Evolutionary conservation across 371 early-diverging fungal species (phyloP), one percentile per base, ranked within the genome.

Genomic region (Smittium culicis): DNA sequence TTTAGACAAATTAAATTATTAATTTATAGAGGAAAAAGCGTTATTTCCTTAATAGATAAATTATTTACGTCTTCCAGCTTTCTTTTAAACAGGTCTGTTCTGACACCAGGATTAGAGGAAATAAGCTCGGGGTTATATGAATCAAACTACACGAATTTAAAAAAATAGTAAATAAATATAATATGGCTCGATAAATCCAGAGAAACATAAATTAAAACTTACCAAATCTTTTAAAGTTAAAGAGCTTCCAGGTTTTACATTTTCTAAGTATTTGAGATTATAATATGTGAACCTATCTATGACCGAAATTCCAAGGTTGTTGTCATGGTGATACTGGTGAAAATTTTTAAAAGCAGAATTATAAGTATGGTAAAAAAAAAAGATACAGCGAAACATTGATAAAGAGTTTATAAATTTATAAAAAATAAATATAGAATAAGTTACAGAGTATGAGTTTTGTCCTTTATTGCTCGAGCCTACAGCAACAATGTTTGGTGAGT

Each of bases 241-340:
- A 5, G 34, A 24, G 54, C 65, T 64, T 64, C 65, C 65, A 1
- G 65, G 65, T 45, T 64, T 64, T 5, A 95, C 79, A 14, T 83
- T 82, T 73, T 97, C 95, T 35, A 96, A 80, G 45, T 88, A 88
- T 66, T 95, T 92, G 56, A 96, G 75, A 67, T 89, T 90, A 69
- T 88, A 93, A 70, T 94, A 93, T 0, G 98, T 98, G 72, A 86
- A 96, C 35, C 98, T 86, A 73, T 98, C 98, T 71, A 98, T 92
- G 0, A 98, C 93, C 35, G 93, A 91, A 1, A 96, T 93, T 27
- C 98, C 98, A 66, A 98, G 82, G 55, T 94, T 95, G 27, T 77
- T 75, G 74, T 94, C 94, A 29, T 85, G 83, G 70, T 92, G 92
- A 77, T 98, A 89, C 83, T 65, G 56, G 28, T 61, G 5, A 14